Evolutionary conservation across 2,329 filamentous ascomycete species (phyloP).

Genomic region (Hymenoscyphus repandus): DNA sequence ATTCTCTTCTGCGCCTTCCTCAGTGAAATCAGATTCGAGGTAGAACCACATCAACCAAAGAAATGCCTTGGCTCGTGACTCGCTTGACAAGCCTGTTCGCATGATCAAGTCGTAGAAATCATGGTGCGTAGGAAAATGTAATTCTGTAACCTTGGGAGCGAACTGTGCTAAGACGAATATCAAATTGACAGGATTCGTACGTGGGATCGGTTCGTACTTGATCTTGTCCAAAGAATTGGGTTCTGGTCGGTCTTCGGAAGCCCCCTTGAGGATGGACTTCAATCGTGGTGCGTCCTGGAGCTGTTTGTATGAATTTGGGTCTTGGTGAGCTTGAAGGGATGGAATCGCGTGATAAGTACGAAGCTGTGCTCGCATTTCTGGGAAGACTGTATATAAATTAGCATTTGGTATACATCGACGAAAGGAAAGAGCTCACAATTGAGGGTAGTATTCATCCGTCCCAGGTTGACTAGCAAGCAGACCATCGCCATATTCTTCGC

Average conservation of each 20-base stretch:
- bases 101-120: constrained; percentile 98
- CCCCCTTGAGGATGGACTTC: constrained; percentile 96
- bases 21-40: constrained; percentile 88
- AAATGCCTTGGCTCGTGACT: constrained; percentile 80
- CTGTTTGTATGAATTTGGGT: constrained; percentile 95
- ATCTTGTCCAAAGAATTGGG: constrained; percentile 81
- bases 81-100: constrained; percentile 76
- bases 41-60: constrained; percentile 99
- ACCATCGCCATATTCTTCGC: constrained; percentile 99
- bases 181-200: constrained; percentile 94
- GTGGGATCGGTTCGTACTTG: constrained; percentile 61
- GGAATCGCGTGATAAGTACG: constrained; percentile 98
- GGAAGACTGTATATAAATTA: constrained; percentile 69
- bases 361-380: constrained; percentile 96
- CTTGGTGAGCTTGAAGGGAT: constrained; percentile 89
- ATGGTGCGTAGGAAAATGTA: constrained; percentile 77
- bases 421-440: constrained; percentile 63
- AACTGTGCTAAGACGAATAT: constrained; percentile 92
- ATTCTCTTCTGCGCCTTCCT: constrained; percentile 82
- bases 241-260: constrained; percentile 84
- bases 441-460: constrained; percentile 96
- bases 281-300: constrained; percentile 92
- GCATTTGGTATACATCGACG: constrained; percentile 7
- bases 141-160: constrained; percentile 84
- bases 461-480: constrained; percentile 92